Evolutionary conservation across 345 rosid species (phyloP).

Genomic region (Garcia nutans): DNA sequence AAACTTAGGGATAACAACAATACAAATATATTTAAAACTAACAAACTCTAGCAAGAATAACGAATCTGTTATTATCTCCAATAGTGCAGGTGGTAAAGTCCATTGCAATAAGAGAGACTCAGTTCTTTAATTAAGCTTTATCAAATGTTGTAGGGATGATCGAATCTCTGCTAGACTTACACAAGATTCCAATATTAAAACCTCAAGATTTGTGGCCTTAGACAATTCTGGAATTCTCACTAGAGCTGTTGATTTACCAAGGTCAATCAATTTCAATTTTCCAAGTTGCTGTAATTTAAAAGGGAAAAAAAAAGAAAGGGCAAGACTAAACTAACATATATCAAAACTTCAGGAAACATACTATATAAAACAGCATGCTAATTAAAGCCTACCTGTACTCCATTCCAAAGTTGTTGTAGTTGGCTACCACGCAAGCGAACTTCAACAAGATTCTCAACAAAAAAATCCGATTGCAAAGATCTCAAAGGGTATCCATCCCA

Average conservation of each 20-base stretch:
- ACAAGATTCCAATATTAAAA: not conserved
- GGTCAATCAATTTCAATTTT: conserved; percentile 5
- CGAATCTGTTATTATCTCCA: too few relatives aligned
- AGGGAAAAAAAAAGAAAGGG: too few relatives aligned
- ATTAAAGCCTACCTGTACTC: not conserved
- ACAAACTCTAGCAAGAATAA: too few relatives aligned
- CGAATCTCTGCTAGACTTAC: not conserved
- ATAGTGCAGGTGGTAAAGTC: not conserved
- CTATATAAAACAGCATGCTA: not conserved
- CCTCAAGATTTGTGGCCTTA: not conserved
- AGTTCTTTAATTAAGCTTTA: not conserved
- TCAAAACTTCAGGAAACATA: too few relatives aligned
- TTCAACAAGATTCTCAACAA: not conserved
- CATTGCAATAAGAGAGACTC: not conserved
- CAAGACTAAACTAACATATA: too few relatives aligned
- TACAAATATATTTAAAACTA: too few relatives aligned
- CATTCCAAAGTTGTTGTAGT: not conserved
- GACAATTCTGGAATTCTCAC: conserved; percentile 8
- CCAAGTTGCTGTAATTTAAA: conserved; percentile 3
- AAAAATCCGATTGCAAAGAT: not conserved
- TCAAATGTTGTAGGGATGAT: not conserved
- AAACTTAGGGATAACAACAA: too few relatives aligned
- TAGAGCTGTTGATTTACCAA: not conserved
- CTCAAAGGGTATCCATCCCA: conserved; percentile 1
- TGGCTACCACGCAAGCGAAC: not conserved